These are phyloP conservation scores for Stagonosporopsis chrysanthemi DNA, from an alignment of 2,329 filamentous ascomycete species.

Conservation along the genomic window DNA sequence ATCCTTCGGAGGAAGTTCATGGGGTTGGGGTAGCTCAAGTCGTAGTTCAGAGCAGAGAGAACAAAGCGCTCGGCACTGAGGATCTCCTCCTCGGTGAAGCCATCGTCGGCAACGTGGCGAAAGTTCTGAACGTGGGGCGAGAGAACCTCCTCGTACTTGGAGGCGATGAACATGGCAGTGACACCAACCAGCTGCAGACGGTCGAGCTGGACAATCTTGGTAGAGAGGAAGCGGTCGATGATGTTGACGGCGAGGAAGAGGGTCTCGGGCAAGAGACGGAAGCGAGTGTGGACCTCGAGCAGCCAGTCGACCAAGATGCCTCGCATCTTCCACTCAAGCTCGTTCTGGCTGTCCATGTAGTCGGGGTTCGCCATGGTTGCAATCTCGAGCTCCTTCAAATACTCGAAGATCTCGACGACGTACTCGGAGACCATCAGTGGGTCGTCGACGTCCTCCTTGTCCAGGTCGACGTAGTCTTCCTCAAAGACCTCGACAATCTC, in stretches of 20 bases:
- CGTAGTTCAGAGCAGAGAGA: conserved; percentile 89
- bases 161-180: conserved; percentile 99
- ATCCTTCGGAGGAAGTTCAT: conserved; percentile 99
- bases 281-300: conserved; percentile 96
- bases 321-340: conserved; percentile 98
- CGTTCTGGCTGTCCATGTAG: conserved; percentile 94
- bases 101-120: conserved; percentile 94
- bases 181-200: conserved; percentile 96
- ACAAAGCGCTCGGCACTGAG: conserved; percentile 96
- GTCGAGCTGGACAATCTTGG: conserved; percentile 94
- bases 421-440: conserved; percentile 99
- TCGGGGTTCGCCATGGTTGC: conserved; percentile 84
- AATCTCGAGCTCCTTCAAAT: conserved; percentile 85
- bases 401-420: conserved; percentile 95
- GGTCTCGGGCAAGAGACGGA: conserved; percentile 93
- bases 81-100: conserved; percentile 94
- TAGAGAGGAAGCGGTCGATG: conserved; percentile 95
- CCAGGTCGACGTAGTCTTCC: conserved; percentile 66
- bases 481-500: conserved; percentile 35
- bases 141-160: conserved; percentile 98
- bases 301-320: conserved; percentile 98
- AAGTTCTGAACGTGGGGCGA: conserved; percentile 98
- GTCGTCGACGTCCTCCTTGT: conserved; percentile 88
- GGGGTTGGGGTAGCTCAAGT: conserved; percentile 97
- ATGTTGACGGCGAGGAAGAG: conserved; percentile 97